These are phyloP conservation scores for Ceratorhiza oryzae-sativae DNA, from an alignment of 1,284 basidiomycete species.

Conservation along the genomic window DNA sequence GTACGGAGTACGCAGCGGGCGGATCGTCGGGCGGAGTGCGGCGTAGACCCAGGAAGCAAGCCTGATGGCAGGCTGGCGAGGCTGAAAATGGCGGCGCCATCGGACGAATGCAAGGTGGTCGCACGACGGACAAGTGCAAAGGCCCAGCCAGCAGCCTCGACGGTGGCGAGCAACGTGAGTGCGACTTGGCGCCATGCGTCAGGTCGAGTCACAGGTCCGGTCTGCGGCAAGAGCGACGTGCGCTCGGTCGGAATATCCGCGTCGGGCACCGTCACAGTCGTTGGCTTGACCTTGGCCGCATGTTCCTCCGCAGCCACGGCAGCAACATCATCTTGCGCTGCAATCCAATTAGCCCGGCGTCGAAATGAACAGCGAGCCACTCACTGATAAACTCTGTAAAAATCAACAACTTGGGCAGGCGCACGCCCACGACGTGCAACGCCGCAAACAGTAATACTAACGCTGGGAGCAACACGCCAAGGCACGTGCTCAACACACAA, in stretches of 20 bases:
- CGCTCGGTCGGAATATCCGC: slow-evolving; percentile 34
- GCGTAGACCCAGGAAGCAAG: slow-evolving; percentile 38
- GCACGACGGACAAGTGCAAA: neutral
- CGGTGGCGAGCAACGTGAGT: slow-evolving; percentile 5
- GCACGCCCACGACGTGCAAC: slow-evolving; percentile 6
- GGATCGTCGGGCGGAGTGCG: slow-evolving; percentile 24
- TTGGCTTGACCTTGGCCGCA: slow-evolving; percentile 21
- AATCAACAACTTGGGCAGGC: slow-evolving; percentile 20
- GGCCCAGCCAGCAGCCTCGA: slow-evolving; percentile 25
- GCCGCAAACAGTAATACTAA: slow-evolving; percentile 13
- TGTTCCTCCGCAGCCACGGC: slow-evolving; percentile 34
- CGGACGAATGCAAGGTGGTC: neutral
- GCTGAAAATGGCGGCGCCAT: slow-evolving; percentile 6
- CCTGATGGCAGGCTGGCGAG: neutral
- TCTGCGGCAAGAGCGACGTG: slow-evolving; percentile 24
- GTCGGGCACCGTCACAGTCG: slow-evolving; percentile 18
- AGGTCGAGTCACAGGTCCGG: slow-evolving; percentile 14
- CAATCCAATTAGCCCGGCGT: neutral
- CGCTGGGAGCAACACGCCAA: slow-evolving; percentile 23
- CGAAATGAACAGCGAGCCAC: slow-evolving; percentile 21
- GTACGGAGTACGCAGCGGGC: slow-evolving; percentile 34
- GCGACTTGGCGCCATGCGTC: slow-evolving; percentile 31
- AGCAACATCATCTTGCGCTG: slow-evolving; percentile 30
- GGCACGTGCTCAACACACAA: slow-evolving; percentile 19
- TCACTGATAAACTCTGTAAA: slow-evolving; percentile 31